Evolutionary conservation across 2,329 filamentous ascomycete species (phyloP).

Genomic region (Parasarocladium wereldwijsianum): DNA sequence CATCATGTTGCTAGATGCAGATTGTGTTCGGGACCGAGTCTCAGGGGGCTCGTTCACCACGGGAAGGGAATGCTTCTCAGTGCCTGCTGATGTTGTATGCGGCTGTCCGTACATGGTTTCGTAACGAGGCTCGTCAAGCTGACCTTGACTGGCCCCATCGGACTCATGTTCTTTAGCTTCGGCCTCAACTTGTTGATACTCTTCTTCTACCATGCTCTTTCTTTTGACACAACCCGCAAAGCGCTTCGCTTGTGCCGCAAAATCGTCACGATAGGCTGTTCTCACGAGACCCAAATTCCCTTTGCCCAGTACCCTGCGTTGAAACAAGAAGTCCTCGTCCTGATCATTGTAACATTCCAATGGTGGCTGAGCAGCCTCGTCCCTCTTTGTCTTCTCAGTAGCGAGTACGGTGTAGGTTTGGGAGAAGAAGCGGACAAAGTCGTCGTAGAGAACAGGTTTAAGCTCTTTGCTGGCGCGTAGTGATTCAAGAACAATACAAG

Average conservation of each 20-base stretch:
- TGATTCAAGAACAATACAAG: conserved; percentile 26
- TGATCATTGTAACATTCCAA: conserved; percentile 26
- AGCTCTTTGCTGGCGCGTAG: conserved; percentile 19
- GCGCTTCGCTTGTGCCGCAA: conserved; percentile 9
- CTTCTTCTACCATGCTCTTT: too few species aligned
- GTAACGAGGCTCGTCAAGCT: too few species aligned
- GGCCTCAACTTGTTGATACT: background rate
- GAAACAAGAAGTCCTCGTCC: conserved; percentile 14
- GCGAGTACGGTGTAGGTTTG: conserved; percentile 25
- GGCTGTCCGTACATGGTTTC: too few species aligned
- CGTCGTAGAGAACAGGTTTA: conserved; percentile 32
- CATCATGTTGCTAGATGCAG: too few species aligned
- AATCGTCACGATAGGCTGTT: conserved; percentile 18
- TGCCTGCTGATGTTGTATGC: too few species aligned
- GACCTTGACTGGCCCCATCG: too few species aligned
- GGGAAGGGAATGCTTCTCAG: too few species aligned
- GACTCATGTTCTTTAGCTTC: too few species aligned
- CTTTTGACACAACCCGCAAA: too few species aligned
- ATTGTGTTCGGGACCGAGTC: too few species aligned
- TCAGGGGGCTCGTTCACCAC: too few species aligned
- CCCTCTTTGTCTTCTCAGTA: too few species aligned
- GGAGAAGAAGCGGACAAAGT: conserved; percentile 32
- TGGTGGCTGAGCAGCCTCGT: conserved; percentile 22
- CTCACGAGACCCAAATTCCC: conserved; percentile 20
- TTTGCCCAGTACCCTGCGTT: conserved; percentile 17